A percentile compares a stretch with the other conserved stretches of the same genome.
phyloP scores from a whole-genome alignment of 768 basidiomycete genomes.

The Boletus huronensis region DNA sequence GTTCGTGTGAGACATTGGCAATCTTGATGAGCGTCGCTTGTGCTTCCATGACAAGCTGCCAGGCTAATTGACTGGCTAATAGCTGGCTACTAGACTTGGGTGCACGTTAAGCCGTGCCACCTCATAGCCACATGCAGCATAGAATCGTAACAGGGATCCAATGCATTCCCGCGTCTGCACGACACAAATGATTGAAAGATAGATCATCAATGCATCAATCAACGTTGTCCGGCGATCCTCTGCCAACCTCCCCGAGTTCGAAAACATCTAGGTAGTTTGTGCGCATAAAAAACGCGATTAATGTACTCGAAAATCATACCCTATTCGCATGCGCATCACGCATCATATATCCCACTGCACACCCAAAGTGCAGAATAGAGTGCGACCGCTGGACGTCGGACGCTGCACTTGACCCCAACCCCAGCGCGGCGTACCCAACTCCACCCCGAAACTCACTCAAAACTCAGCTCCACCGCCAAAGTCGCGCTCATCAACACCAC shows the following conservation, averaged over 20 bases:
- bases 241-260: no score
- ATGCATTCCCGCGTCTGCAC: no score
- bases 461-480: constrained; percentile 67
- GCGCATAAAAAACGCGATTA: neutral
- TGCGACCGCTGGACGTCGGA: neutral
- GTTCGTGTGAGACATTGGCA: no score
- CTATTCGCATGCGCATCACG: neutral
- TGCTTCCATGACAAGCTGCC: no score
- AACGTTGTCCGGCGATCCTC: neutral
- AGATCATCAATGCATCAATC: no score
- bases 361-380: neutral
- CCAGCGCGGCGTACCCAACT: neutral
- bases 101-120: no score
- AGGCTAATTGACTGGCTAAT: no score
- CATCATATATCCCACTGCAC: neutral
- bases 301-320: neutral
- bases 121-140: no score
- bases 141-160: no score
- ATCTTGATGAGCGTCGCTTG: no score
- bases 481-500: constrained; percentile 73
- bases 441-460: neutral
- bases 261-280: neutral
- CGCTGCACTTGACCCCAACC: neutral
- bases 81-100: no score
- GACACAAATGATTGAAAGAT: neutral